Conservation (phyloP, 179 eudicot species). For the Drosera spatulata region DNA sequence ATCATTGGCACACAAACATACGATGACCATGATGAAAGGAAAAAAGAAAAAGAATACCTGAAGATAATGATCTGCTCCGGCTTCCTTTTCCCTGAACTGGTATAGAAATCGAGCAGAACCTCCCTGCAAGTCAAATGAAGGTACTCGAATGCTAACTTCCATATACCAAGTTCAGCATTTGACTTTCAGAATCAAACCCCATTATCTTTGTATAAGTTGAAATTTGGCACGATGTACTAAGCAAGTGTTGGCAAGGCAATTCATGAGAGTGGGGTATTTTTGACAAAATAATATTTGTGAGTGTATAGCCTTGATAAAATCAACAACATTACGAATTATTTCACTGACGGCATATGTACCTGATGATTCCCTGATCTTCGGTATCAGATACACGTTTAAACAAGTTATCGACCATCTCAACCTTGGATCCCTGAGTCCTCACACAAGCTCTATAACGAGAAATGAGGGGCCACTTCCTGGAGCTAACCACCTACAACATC, state of each 20-base stretch:
- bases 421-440: slow-evolving; percentile 72
- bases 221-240: neutral
- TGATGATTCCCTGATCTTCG: slow-evolving; percentile 69
- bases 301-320: no score
- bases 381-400: slow-evolving; percentile 52
- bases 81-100: slow-evolving; percentile 65
- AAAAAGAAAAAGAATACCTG: slow-evolving; percentile 24
- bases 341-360: slow-evolving; percentile 16
- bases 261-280: no score
- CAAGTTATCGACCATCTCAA: slow-evolving; percentile 70
- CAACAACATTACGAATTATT: no score
- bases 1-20: neutral
- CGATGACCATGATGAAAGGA: neutral
- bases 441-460: slow-evolving; percentile 69
- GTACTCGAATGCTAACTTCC: neutral
- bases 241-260: no score
- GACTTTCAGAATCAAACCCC: no score
- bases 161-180: neutral
- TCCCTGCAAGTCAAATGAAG: slow-evolving; percentile 33
- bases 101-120: slow-evolving; percentile 50
- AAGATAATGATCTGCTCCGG: slow-evolving; percentile 76
- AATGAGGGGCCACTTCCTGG: slow-evolving; percentile 68
- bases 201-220: no score
- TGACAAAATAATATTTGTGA: no score
- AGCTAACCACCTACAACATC: slow-evolving; percentile 53